Conservation (phyloP, 176 grass and related monocot species). For the Zea mays region DNA sequence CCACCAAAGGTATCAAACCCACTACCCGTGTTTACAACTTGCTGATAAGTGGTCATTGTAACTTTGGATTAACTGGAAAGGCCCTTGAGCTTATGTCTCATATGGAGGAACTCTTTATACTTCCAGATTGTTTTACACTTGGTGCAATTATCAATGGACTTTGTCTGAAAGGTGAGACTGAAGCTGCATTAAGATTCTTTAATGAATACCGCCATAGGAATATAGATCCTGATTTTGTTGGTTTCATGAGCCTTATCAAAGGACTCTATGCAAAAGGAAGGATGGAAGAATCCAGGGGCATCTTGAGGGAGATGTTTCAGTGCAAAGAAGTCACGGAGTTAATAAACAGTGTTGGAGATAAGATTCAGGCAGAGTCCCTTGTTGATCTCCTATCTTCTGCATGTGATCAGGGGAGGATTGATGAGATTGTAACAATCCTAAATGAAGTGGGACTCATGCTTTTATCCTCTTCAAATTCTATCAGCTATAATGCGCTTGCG, state of each 20-base stretch:
- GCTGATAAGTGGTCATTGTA: conserved; percentile 76
- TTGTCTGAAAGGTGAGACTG: conserved; percentile 68
- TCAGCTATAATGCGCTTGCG: conserved; percentile 25
- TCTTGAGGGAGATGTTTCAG: conserved; percentile 78
- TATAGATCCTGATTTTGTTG: conserved; percentile 73
- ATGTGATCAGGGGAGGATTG: conserved; percentile 76
- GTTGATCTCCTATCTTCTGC: conserved; percentile 63
- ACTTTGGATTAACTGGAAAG: conserved; percentile 66
- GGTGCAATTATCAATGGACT: conserved; percentile 70
- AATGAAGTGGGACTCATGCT: conserved; percentile 63
- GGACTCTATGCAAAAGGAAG: conserved; percentile 87
- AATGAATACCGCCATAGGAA: conserved; percentile 52
- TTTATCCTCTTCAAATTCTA: conserved; percentile 48
- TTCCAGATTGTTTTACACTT: conserved; percentile 72
- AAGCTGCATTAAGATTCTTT: conserved; percentile 70
- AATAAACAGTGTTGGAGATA: conserved; percentile 73
- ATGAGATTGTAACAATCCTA: conserved; percentile 72
- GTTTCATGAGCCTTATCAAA: conserved; percentile 71
- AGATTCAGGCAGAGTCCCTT: conserved; percentile 59
- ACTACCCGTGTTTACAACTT: conserved; percentile 67
- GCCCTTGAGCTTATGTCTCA: conserved; percentile 62
- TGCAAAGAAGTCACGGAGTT: conserved; percentile 55
- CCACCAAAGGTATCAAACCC: conserved; percentile 60
- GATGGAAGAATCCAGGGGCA: conserved; percentile 79
- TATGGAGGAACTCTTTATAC: conserved; percentile 57